A percentile compares a stretch with the other conserved stretches of the same genome.
phyloP scores from a whole-genome alignment of 768 basidiomycete genomes.

The Leccinum uliginosum region DNA sequence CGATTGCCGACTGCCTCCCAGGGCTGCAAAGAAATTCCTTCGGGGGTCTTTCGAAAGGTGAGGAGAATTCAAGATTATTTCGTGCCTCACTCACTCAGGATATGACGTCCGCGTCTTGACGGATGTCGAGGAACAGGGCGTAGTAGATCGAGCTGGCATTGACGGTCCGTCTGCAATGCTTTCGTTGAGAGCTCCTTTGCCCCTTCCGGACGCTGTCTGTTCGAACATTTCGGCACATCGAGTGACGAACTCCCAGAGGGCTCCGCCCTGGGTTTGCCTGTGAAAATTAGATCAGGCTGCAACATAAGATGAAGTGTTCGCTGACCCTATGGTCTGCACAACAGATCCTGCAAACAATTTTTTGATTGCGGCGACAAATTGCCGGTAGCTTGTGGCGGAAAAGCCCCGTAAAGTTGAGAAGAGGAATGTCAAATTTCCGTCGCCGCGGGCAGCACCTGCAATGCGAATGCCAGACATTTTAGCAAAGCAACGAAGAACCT shows the following conservation, averaged over 20 bases:
- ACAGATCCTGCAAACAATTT: neutral
- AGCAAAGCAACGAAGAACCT: neutral
- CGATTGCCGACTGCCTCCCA: constrained; percentile 29
- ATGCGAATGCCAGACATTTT: neutral
- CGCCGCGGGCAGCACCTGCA: constrained; percentile 15
- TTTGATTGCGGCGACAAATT: constrained; percentile 12
- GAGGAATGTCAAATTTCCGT: constrained; percentile 12
- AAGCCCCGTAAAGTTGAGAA: constrained; percentile 22
- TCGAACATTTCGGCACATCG: constrained; percentile 10
- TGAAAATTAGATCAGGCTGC: neutral
- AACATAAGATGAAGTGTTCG: neutral
- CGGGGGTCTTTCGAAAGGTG: constrained; percentile 9
- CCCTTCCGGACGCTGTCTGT: constrained; percentile 1
- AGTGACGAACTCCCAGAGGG: constrained; percentile 12
- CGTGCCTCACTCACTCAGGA: constrained; percentile 17
- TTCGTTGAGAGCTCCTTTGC: neutral
- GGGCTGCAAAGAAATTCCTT: constrained; percentile 30
- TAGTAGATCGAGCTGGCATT: constrained; percentile 8
- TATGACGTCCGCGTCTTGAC: constrained; percentile 4
- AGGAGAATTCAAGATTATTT: neutral
- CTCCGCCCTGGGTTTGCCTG: constrained; percentile 12
- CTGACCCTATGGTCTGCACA: constrained; percentile 17
- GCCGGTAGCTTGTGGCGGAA: constrained; percentile 19
- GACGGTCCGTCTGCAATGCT: neutral
- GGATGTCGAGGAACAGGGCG: constrained; percentile 17